Evolutionary conservation across 2,329 filamentous ascomycete genomes (phyloP), one percentile per base, ranked within the genome.

Genomic region (Didymella segeticola): DNA sequence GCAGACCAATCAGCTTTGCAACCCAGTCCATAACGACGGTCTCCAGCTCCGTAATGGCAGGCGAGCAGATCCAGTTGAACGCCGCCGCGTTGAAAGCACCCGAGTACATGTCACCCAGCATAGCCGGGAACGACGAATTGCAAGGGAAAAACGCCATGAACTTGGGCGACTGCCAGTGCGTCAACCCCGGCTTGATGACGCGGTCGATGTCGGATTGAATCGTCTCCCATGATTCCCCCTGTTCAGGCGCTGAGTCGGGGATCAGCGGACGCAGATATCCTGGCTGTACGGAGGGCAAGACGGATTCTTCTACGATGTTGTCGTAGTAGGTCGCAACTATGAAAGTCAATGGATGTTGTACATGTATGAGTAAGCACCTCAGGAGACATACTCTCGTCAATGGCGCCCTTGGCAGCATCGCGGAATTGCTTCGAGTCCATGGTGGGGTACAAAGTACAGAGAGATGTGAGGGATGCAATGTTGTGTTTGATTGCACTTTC

Each of bases 111-210:
- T 98, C 93, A 17, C 91, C 93, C 10, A 98, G 83, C 74, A 96
- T 93, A 23, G 87, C 85, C 0, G 93, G 92, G 71, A 89, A 97
- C 29, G 89, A 90, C 47, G 88, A 87, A 20, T 86, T 87, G 43
- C 91, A 91, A 1, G 93, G 90, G 77, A 95, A 98, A 81, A 96
- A 98, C 37, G 93, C 93, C 85, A 97, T 91, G 82, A 96, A 98
- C 70, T 93, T 92, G 26, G 72, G 93, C 2, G 88, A 91, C 72
- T 96, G 89, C 92, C 93, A 98, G 77, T 97, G 93, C 0, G 93
- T 97, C 48, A 98, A 81, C 5, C 93, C 93, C 0, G 93, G 93
- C 71, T 96, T 86, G 70, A 98, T 96, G 72, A 95, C 90, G 37
- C 83, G 78, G 65, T 93, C 88, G 45, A 98, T 87, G 71, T 98